Base-by-base conservation (phyloP, 768 basidiomycete genomes). In the Boletales sp. region DNA sequence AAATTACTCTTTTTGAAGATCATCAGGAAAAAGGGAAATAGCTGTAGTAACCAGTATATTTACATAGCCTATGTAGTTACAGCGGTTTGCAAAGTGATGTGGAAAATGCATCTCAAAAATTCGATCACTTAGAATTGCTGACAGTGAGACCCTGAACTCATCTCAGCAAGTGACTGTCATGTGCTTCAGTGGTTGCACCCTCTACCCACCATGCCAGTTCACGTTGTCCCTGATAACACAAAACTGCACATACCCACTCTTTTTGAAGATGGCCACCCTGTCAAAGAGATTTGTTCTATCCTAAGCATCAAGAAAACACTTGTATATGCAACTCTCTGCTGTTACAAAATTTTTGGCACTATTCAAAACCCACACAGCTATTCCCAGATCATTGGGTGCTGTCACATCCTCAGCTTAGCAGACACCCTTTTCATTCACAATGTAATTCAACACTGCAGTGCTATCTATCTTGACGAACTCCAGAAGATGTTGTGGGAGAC, bases 1-100 rank as follows among this genome's bases (percentile, higher is more conserved):
- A 53, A 53, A 47, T 8, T 21, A 3, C 27, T 32, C 41, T 54
- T 17, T 50, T 3, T n/a, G 14, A 47, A 35, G n/a, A n/a, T n/a
- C n/a, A n/a, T n/a, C n/a, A n/a, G n/a, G n/a, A n/a, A n/a, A n/a
- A n/a, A n/a, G n/a, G n/a, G n/a, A n/a, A n/a, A n/a, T n/a, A n/a
- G n/a, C n/a, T n/a, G n/a, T n/a, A 21, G 47, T 6, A 37, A 41
- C 0, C 19, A 34, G 14, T 13, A 30, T 5, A 4, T 45, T 10
- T n/a, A n/a, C n/a, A n/a, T n/a, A n/a, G n/a, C n/a, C n/a, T n/a
- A n/a, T n/a, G n/a, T n/a, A n/a, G n/a, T n/a, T n/a, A n/a, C n/a
- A n/a, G n/a, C n/a, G n/a, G n/a, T n/a, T n/a, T n/a, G n/a, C n/a
- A n/a, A n/a, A n/a, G n/a, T n/a, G n/a, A n/a, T n/a, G n/a, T n/a